Evolutionary conservation across 495 filamentous ascomycete species (phyloP).

Genomic region (Jackrogersella minutella): DNA sequence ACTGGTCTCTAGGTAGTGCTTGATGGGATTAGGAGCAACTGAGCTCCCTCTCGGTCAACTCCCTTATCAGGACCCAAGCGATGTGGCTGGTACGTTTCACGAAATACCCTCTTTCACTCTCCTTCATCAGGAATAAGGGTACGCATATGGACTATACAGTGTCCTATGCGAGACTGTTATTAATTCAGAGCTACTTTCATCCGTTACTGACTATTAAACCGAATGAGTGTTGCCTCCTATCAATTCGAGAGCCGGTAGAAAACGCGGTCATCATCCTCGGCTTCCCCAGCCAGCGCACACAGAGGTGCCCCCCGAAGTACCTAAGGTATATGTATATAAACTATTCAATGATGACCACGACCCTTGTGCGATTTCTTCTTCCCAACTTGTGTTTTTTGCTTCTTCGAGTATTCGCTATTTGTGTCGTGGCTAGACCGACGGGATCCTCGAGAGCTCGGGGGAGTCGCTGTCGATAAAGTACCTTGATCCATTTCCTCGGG

Average conservation of each 20-base stretch:
- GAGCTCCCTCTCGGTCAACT: neutral
- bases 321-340: conserved; percentile 19
- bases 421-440: conserved; percentile 38
- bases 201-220: conserved; percentile 30
- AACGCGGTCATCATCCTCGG: conserved; percentile 2
- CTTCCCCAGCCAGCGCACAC: neutral
- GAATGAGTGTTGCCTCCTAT: conserved; percentile 23
- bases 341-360: conserved; percentile 35
- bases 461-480: conserved; percentile 28
- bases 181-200: neutral
- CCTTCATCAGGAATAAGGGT: neutral
- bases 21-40: neutral
- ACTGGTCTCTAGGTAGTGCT: neutral
- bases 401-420: conserved; percentile 39
- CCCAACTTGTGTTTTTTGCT: conserved; percentile 36
- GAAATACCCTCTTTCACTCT: neutral
- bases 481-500: conserved; percentile 34
- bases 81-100: conserved; percentile 7
- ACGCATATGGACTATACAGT: neutral
- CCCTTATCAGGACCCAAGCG: neutral
- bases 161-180: conserved; percentile 1
- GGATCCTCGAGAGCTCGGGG: conserved; percentile 30
- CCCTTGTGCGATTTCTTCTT: conserved; percentile 46
- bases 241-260: conserved; percentile 15
- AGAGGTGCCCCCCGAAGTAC: conserved; percentile 16